phyloP scores from a whole-genome alignment of 164 flowering plant genomes.

The Vitis amurensis region DNA sequence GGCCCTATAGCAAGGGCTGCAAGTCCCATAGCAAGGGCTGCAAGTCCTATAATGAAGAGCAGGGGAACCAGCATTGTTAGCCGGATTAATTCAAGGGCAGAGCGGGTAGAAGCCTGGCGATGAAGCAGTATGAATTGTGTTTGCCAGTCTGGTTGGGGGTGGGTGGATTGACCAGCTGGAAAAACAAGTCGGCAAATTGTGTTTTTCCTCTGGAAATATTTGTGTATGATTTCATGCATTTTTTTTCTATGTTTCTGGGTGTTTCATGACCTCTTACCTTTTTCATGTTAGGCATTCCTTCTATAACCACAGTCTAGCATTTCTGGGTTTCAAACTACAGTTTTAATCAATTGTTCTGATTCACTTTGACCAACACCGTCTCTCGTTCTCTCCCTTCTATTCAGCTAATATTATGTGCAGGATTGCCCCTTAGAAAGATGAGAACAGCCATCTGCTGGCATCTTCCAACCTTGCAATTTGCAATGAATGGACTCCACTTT shows the following conservation, averaged over 20 bases:
- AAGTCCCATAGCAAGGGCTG: neutral
- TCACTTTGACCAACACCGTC: too few relatives aligned
- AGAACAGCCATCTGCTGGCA: too few relatives aligned
- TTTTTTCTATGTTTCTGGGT: neutral
- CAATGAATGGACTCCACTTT: too few relatives aligned
- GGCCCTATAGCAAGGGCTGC: neutral
- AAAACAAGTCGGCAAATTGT: neutral
- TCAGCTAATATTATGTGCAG: too few relatives aligned
- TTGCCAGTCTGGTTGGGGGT: neutral
- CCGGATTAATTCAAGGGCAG: constrained; percentile 25
- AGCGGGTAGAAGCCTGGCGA: constrained; percentile 26
- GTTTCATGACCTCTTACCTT: neutral
- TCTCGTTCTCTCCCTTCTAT: too few relatives aligned
- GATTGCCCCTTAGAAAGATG: too few relatives aligned
- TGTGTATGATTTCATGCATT: constrained; percentile 15
- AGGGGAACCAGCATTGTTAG: constrained; percentile 24
- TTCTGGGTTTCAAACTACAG: too few relatives aligned
- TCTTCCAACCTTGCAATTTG: too few relatives aligned
- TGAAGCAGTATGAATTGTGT: neutral
- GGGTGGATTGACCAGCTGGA: neutral
- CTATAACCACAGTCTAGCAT: too few relatives aligned
- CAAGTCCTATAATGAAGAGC: constrained; percentile 13
- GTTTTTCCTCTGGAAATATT: constrained; percentile 1
- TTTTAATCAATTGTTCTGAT: too few relatives aligned
- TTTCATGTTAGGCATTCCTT: too few relatives aligned